A percentile compares a stretch with the other conserved stretches of the same genome.
phyloP scores from a whole-genome alignment of 495 filamentous ascomycete species.

The Talaromyces nanjingensis region DNA sequence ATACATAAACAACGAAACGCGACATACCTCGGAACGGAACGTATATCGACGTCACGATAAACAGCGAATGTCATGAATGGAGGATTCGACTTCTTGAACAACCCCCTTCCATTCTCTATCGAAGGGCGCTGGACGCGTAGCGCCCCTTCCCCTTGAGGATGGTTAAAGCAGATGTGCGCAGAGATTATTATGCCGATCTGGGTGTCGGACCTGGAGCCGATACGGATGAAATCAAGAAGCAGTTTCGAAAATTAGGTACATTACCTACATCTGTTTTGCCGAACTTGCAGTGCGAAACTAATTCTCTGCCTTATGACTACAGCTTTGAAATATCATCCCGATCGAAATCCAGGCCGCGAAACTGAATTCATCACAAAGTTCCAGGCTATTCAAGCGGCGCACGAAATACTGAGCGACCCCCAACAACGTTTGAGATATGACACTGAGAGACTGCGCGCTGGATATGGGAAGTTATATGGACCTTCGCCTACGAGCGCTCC shows the following conservation, averaged over 20 bases:
- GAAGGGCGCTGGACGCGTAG: conserved; percentile 1
- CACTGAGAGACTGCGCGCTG: conserved; percentile 50
- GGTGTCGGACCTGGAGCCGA: conserved; percentile 58
- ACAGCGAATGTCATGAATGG: conserved; percentile 7
- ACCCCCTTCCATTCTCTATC: neutral
- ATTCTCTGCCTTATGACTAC: conserved; percentile 1
- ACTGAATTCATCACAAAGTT: conserved; percentile 72
- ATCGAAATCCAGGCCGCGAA: conserved; percentile 81
- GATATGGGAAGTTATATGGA: conserved; percentile 34
- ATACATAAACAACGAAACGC: neutral
- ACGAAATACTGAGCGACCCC: conserved; percentile 73
- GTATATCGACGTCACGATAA: neutral
- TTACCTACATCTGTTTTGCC: neutral
- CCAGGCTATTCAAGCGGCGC: conserved; percentile 75
- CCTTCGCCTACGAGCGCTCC: conserved; percentile 24
- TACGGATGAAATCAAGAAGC: conserved; percentile 69
- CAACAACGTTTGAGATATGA: conserved; percentile 68
- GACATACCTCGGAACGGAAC: neutral
- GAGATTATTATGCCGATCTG: conserved; percentile 85
- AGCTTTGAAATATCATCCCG: conserved; percentile 66
- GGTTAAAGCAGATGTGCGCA: conserved; percentile 65
- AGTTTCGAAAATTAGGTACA: conserved; percentile 76
- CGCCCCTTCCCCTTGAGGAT: conserved; percentile 39
- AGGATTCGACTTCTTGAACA: neutral
- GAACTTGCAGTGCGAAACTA: neutral